These are phyloP conservation scores for Chrysosporium queenslandicum DNA, from an alignment of 2,329 filamentous ascomycete genomes.

Conservation along the genomic window DNA sequence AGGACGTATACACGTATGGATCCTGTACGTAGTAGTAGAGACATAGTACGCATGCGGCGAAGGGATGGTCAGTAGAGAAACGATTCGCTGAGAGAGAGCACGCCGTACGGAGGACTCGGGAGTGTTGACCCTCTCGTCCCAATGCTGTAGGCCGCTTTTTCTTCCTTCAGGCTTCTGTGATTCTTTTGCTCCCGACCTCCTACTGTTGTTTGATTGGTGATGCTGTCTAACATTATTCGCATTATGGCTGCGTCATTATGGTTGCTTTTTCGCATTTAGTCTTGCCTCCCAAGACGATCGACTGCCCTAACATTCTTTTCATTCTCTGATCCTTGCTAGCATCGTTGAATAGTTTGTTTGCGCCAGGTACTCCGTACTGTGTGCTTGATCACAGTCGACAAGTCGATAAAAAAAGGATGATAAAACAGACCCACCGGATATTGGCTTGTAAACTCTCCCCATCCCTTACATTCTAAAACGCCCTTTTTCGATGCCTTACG, in stretches of 20 bases:
- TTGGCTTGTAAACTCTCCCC: not conserved
- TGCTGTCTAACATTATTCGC: slow-evolving; percentile 1
- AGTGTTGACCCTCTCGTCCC: no score
- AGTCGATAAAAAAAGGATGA: not conserved
- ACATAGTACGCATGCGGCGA: no score
- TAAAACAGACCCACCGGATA: not conserved
- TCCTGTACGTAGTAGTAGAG: no score
- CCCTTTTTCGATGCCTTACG: not conserved
- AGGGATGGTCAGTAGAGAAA: no score
- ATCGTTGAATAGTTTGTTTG: not conserved
- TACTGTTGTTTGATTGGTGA: not conserved
- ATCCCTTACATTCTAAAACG: not conserved
- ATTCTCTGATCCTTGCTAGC: slow-evolving; percentile 8
- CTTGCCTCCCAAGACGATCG: slow-evolving; percentile 3
- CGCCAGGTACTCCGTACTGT: not conserved
- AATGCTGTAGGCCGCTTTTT: no score
- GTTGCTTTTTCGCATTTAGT: not conserved
- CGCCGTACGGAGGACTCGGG: no score
- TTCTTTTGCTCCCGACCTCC: no score
- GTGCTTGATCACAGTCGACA: not conserved
- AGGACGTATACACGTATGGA: no score
- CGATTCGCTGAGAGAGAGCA: no score
- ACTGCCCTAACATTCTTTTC: slow-evolving; percentile 4
- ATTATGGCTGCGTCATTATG: slow-evolving; percentile 1
- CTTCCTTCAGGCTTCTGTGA: not conserved